Percentiles rank a stretch among this genome's conserved stretches.
Conservation (phyloP, 192 early-diverging fungal species). For the Bifiguratus adelaidae region DNA sequence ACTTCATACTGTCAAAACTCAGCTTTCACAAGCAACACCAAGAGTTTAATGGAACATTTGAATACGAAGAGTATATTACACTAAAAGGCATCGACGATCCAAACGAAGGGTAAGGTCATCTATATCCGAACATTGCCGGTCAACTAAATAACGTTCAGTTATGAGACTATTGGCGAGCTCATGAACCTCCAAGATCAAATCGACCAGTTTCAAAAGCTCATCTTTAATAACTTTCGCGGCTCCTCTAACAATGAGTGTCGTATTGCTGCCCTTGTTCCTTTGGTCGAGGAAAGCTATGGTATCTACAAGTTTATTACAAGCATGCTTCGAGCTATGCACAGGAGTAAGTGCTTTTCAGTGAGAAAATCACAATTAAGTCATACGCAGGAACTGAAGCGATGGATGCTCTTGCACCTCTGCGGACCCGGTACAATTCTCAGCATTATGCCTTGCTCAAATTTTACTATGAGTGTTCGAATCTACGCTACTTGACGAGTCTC, state of each 20-base stretch:
- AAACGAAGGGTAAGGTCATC: constrained; percentile 85
- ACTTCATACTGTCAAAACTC: constrained; percentile 83
- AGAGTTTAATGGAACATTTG: constrained; percentile 90
- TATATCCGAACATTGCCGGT: too few relatives aligned
- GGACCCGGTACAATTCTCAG: constrained; percentile 73
- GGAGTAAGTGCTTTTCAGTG: constrained; percentile 34
- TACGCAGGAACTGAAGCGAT: constrained; percentile 48
- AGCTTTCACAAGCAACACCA: constrained; percentile 87
- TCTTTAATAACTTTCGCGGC: constrained; percentile 75
- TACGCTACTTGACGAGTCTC: constrained; percentile 88
- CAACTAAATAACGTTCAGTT: constrained; percentile 34
- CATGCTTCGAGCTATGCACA: constrained; percentile 96
- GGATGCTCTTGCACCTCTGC: constrained; percentile 81
- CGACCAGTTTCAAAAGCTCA: constrained; percentile 82
- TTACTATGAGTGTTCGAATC: constrained; percentile 82
- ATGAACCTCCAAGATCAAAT: constrained; percentile 87
- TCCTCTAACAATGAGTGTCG: constrained; percentile 88
- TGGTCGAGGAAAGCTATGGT: constrained; percentile 90
- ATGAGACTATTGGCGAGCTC: constrained; percentile 93
- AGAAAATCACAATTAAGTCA: constrained; percentile 2
- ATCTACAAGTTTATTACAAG: constrained; percentile 93
- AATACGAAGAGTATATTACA: constrained; percentile 95
- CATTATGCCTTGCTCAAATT: constrained; percentile 85
- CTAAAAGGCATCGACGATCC: constrained; percentile 93
- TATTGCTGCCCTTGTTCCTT: constrained; percentile 90